These are phyloP conservation scores for Blastomyces percursus DNA, from an alignment of 2,329 filamentous ascomycete species.

Conservation along the genomic window DNA sequence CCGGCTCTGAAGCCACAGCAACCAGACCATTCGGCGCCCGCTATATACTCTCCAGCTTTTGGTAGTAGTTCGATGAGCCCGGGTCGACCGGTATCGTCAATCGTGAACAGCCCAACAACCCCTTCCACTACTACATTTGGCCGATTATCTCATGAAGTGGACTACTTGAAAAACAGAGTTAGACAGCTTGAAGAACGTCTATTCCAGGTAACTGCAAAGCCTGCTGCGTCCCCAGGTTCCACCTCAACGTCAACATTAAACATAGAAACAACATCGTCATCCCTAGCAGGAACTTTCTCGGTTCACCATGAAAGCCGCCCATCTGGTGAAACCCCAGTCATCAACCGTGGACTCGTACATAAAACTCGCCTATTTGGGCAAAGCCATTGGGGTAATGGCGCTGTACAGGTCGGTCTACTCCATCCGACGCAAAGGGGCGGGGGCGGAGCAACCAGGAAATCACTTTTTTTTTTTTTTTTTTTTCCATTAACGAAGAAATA, in stretches of 20 bases:
- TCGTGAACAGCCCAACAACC: conserved; percentile 10
- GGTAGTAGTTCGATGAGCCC: conserved; percentile 8
- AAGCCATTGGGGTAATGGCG: conserved; percentile 42
- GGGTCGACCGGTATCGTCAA: conserved; percentile 10
- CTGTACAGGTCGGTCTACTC: conserved; percentile 33
- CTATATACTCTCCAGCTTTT: not conserved
- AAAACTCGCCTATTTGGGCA: conserved; percentile 45
- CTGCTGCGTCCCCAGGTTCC: conserved; percentile 9
- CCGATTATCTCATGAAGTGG: conserved; percentile 24
- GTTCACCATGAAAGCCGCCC: conserved; percentile 30
- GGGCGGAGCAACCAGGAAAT: not conserved
- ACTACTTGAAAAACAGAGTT: conserved; percentile 32
- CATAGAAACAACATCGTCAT: conserved; percentile 31
- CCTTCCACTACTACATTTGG: conserved; percentile 18
- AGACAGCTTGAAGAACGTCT: conserved; percentile 38
- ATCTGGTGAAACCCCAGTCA: conserved; percentile 22
- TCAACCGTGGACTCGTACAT: conserved; percentile 39
- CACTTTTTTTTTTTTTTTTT: not conserved
- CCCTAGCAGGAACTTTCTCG: conserved; percentile 36
- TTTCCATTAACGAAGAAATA: conserved; percentile 18
- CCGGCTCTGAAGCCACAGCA: not conserved
- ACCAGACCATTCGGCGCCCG: not conserved
- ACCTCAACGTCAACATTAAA: conserved; percentile 20
- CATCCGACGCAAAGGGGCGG: conserved; percentile 13
- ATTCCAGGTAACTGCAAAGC: conserved; percentile 18